Conservation (phyloP, 805 yeast genomes). For the Wickerhamiella hasegawae region DNA sequence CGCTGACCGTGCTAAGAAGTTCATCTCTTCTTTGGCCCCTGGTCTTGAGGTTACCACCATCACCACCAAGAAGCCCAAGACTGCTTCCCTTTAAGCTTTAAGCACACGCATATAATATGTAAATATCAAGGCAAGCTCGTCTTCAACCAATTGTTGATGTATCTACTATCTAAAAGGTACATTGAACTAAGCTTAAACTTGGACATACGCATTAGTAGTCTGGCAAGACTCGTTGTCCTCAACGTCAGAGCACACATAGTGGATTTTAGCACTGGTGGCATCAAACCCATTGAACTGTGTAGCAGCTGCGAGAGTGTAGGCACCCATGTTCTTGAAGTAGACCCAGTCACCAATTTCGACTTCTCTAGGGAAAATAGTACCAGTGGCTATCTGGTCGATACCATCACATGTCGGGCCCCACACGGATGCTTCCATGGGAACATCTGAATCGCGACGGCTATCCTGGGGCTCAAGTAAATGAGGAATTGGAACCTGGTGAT, state of each 20-base stretch:
- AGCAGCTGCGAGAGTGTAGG: conserved; percentile 87
- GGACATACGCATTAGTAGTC: not conserved
- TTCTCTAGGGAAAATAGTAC: conserved; percentile 36
- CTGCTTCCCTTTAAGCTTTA: conserved; percentile 1
- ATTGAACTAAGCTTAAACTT: not conserved
- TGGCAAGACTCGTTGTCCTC: conserved; percentile 6
- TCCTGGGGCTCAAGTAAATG: conserved; percentile 37
- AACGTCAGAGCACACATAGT: conserved; percentile 40
- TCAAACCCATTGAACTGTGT: conserved; percentile 84
- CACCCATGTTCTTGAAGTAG: conserved; percentile 70
- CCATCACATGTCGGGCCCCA: conserved; percentile 99
- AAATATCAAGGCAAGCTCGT: not conserved
- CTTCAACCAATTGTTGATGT: not conserved
- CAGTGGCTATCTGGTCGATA: conserved; percentile 58
- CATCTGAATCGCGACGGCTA: conserved; percentile 21
- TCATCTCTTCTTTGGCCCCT: conserved; percentile 96
- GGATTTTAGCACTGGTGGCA: conserved; percentile 38
- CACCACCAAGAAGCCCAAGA: conserved; percentile 6
- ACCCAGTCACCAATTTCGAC: conserved; percentile 85
- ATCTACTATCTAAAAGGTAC: not conserved
- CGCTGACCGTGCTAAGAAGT: conserved; percentile 92
- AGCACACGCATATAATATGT: not conserved
- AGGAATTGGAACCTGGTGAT: conserved; percentile 72
- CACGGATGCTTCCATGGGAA: conserved; percentile 31
- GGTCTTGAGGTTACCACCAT: conserved; percentile 19